Percentiles rank a stretch among this genome's conserved stretches.
Conservation (phyloP, 2,329 filamentous ascomycete genomes). For the Colletotrichum magnum region DNA sequence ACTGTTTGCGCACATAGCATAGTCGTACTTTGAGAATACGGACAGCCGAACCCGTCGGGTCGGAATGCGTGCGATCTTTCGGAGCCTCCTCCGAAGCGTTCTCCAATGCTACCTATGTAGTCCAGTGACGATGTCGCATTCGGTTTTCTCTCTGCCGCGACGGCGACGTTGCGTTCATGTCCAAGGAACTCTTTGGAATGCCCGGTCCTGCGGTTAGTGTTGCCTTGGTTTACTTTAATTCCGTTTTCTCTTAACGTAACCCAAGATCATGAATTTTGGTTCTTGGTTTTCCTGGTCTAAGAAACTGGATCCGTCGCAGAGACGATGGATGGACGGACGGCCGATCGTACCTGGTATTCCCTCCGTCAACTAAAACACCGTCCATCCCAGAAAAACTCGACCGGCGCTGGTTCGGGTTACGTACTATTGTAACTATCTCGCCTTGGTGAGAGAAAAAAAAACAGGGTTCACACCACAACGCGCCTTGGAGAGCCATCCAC, state of each 20-base stretch:
- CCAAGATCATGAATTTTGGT: background rate
- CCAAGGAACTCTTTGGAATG: constrained; percentile 6
- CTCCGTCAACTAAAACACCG: background rate
- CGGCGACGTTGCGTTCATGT: background rate
- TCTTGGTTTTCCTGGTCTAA: background rate
- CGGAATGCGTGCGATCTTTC: background rate
- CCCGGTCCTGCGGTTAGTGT: background rate
- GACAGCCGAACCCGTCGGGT: constrained; percentile 15
- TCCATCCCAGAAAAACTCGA: constrained; percentile 15
- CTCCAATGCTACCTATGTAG: background rate
- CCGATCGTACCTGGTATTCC: constrained; percentile 11
- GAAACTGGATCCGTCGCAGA: constrained; percentile 31
- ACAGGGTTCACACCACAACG: constrained; percentile 17
- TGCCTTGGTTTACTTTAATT: background rate
- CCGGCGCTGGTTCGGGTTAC: constrained; percentile 3
- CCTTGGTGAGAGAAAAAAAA: background rate
- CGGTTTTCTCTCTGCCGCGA: background rate
- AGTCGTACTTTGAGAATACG: background rate
- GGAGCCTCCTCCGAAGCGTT: constrained; percentile 17
- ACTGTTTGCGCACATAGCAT: background rate
- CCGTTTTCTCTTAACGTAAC: constrained; percentile 19
- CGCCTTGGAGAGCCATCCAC: background rate
- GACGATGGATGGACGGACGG: background rate
- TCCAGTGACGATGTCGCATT: constrained; percentile 15
- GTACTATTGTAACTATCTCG: background rate